These are phyloP conservation scores for Cylindrodendrum hubeiense DNA, from an alignment of 2,329 filamentous ascomycete genomes.

Conservation along the genomic window DNA sequence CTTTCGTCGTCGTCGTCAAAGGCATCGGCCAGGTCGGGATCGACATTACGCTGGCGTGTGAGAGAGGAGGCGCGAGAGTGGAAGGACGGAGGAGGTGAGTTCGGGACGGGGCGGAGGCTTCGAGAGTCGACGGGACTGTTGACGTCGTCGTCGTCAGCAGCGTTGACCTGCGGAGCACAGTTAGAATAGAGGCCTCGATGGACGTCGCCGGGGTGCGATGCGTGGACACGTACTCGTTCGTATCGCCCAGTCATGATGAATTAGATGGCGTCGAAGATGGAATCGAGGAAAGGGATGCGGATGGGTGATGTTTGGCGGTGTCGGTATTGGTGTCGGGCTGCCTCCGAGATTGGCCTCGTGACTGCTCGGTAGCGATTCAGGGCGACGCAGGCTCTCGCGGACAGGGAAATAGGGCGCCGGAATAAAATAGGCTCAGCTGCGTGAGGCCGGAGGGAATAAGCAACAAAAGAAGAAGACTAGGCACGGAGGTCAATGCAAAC, in stretches of 20 bases:
- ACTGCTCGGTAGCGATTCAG: conserved; percentile 26
- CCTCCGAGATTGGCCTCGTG: conserved; percentile 37
- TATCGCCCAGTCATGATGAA: conserved; percentile 67
- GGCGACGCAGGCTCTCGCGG: neutral
- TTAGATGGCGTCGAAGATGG: conserved; percentile 11
- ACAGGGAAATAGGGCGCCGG: conserved; percentile 3
- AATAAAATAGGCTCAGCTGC: neutral
- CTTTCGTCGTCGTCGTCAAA: conserved; percentile 88
- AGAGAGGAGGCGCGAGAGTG: conserved; percentile 81
- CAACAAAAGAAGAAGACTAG: conserved; percentile 4
- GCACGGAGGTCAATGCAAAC: conserved; percentile 29
- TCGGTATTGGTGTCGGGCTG: conserved; percentile 37
- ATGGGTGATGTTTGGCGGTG: conserved; percentile 21
- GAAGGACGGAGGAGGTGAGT: conserved; percentile 85
- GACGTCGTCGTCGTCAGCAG: conserved; percentile 67
- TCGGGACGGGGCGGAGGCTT: conserved; percentile 59
- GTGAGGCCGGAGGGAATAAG: neutral
- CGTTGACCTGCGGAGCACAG: conserved; percentile 62
- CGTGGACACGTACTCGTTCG: conserved; percentile 63
- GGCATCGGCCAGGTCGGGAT: conserved; percentile 89
- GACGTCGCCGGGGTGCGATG: neutral
- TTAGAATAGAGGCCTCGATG: conserved; percentile 7
- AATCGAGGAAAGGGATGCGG: conserved; percentile 12
- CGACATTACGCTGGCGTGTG: conserved; percentile 63
- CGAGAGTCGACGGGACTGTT: conserved; percentile 47